Evolutionary conservation across 306 rosid genomes (phyloP).

Genomic region (Begonia peltatifolia): DNA sequence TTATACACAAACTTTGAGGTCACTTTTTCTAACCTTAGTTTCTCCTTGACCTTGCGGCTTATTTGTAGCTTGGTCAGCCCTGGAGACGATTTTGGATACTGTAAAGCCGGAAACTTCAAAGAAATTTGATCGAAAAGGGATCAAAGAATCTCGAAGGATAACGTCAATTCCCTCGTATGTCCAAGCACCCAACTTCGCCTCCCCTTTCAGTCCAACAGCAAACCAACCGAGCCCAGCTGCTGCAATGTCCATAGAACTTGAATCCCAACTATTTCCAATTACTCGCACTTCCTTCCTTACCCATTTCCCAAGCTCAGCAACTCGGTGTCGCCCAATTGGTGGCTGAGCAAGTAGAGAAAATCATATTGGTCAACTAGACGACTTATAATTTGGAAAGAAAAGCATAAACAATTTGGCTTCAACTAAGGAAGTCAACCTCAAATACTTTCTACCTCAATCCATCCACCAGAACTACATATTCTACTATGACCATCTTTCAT

Average conservation of each 20-base stretch:
- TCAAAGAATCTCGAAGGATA: conserved; percentile 50
- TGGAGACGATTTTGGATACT: conserved; percentile 68
- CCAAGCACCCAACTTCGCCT: conserved; percentile 64
- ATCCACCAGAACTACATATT: too few relatives aligned
- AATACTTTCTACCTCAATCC: too few relatives aligned
- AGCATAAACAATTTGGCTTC: too few relatives aligned
- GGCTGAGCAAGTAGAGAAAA: conserved; percentile 42
- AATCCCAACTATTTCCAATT: conserved; percentile 72
- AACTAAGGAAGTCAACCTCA: too few relatives aligned
- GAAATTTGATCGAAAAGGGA: conserved; percentile 46
- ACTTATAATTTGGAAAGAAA: not conserved
- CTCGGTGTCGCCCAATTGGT: conserved; percentile 60
- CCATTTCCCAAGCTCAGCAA: conserved; percentile 77
- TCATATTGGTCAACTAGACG: conserved; percentile 1
- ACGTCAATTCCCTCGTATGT: conserved; percentile 76
- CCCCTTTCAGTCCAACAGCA: conserved; percentile 85
- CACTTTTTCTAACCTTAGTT: conserved; percentile 23
- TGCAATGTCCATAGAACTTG: conserved; percentile 75
- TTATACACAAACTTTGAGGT: conserved; percentile 11
- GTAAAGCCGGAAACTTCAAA: conserved; percentile 79
- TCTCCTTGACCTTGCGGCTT: conserved; percentile 25
- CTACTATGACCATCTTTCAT: too few relatives aligned
- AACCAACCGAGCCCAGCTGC: conserved; percentile 91
- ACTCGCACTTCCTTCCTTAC: conserved; percentile 45
- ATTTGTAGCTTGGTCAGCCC: conserved; percentile 48